Conservation (phyloP, 2,329 filamentous ascomycete genomes). For the Bertia moriformis region DNA sequence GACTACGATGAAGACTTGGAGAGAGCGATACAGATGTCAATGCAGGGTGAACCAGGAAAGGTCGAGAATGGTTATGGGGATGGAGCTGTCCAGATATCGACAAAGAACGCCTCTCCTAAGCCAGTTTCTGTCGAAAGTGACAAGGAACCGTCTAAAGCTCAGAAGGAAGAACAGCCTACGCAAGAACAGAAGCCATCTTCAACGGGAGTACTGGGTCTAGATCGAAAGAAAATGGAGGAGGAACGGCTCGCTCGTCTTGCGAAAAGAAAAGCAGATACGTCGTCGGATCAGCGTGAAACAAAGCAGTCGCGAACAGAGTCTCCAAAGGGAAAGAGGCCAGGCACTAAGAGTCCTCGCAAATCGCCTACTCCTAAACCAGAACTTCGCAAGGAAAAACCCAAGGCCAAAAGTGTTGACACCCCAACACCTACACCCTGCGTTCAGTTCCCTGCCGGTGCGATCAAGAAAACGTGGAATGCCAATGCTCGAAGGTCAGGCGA, state of each 20-base stretch:
- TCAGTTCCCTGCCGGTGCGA: conserved; percentile 39
- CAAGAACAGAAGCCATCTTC: neutral
- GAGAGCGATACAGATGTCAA: neutral
- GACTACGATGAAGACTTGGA: neutral
- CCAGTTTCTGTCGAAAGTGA: neutral
- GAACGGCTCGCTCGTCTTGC: conserved; percentile 60
- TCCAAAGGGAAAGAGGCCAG: neutral
- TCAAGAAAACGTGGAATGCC: conserved; percentile 70
- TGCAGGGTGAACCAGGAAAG: no score
- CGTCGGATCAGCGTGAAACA: conserved; percentile 4
- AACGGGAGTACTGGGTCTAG: conserved; percentile 20
- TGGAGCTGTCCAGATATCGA: no score
- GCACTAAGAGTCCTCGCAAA: neutral
- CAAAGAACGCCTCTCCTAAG: neutral
- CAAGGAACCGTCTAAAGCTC: no score
- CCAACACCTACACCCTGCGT: conserved; percentile 7
- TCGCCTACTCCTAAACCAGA: neutral
- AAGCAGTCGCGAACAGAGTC: neutral
- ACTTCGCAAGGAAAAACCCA: conserved; percentile 2
- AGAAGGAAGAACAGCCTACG: neutral
- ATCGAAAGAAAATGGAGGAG: conserved; percentile 73
- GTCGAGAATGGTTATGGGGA: no score
- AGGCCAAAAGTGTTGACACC: neutral
- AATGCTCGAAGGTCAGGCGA: conserved; percentile 45
- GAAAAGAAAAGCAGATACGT: conserved; percentile 33